A percentile compares a stretch with the other conserved stretches of the same genome.
phyloP scores from a whole-genome alignment of 1,284 basidiomycete species.

The Phaffia rhodozyma region DNA sequence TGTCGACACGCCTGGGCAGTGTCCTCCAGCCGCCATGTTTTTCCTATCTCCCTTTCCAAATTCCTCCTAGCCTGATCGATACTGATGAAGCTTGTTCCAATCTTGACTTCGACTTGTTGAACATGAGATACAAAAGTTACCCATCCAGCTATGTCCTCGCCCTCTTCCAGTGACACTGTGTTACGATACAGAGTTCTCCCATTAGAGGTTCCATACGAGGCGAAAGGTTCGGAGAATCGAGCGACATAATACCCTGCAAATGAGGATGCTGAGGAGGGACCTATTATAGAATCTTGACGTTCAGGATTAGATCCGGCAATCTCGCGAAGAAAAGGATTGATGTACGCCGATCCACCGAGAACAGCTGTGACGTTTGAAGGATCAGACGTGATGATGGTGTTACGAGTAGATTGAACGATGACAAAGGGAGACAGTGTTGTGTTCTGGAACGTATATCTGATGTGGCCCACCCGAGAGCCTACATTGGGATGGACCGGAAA shows the following conservation, averaged over 20 bases:
- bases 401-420: conserved; percentile 56
- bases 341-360: conserved; percentile 42
- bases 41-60: conserved; percentile 41
- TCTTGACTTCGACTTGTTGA: conserved; percentile 45
- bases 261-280: conserved; percentile 34
- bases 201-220: conserved; percentile 42
- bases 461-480: conserved; percentile 67
- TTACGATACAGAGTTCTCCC: conserved; percentile 37
- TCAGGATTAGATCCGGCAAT: conserved; percentile 60
- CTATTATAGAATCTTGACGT: conserved; percentile 60
- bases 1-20: conserved; percentile 49
- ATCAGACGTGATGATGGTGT: conserved; percentile 48
- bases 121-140: conserved; percentile 41
- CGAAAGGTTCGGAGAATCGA: conserved; percentile 48
- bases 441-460: conserved; percentile 55
- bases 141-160: conserved; percentile 46
- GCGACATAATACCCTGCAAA: conserved; percentile 54
- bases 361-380: conserved; percentile 52
- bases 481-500: not conserved
- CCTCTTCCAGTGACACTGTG: conserved; percentile 28
- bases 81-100: conserved; percentile 69
- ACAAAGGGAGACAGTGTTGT: conserved; percentile 46
- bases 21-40: conserved; percentile 44
- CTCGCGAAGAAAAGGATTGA: conserved; percentile 43
- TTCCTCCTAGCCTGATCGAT: conserved; percentile 59